These are phyloP conservation scores for Leavenworthia alabamica DNA, from an alignment of 345 rosid species.

Conservation along the genomic window DNA sequence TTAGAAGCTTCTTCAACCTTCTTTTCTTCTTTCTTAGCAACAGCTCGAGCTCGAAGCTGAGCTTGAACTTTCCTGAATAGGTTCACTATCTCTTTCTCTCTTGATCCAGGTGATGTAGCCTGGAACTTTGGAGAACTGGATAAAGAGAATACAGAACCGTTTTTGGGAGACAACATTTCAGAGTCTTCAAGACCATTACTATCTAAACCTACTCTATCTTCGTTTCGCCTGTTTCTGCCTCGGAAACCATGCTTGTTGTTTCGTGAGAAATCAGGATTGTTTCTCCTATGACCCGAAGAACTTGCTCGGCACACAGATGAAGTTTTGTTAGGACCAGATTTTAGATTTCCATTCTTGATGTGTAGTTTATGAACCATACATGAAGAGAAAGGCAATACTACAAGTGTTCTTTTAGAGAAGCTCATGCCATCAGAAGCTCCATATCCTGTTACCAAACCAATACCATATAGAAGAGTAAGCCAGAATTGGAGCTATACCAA, in stretches of 20 bases:
- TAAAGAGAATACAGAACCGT: constrained; percentile 52
- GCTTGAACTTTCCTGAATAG: constrained; percentile 77
- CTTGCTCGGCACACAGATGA: constrained; percentile 52
- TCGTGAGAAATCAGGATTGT: constrained; percentile 58
- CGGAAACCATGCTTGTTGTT: constrained; percentile 52
- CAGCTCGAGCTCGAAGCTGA: constrained; percentile 77
- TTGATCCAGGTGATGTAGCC: constrained; percentile 59
- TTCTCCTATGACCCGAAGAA: constrained; percentile 51
- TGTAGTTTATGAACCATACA: constrained; percentile 16
- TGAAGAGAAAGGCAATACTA: too few relatives aligned
- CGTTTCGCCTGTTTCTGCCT: constrained; percentile 54
- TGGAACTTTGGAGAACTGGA: constrained; percentile 54
- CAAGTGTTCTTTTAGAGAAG: too few relatives aligned
- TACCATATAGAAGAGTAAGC: too few relatives aligned
- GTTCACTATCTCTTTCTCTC: constrained; percentile 76
- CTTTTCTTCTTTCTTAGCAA: constrained; percentile 49
- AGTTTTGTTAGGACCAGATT: constrained; percentile 27
- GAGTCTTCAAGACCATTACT: constrained; percentile 41
- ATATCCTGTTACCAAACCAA: too few relatives aligned
- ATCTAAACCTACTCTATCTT: constrained; percentile 42
- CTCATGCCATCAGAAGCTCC: too few relatives aligned
- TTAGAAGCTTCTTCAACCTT: constrained; percentile 38
- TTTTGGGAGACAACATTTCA: constrained; percentile 46
- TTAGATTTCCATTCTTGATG: constrained; percentile 31
- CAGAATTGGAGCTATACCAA: too few relatives aligned